phyloP scores from a whole-genome alignment of 2,329 filamentous ascomycete species.

The Clarireedia monteithiana region DNA sequence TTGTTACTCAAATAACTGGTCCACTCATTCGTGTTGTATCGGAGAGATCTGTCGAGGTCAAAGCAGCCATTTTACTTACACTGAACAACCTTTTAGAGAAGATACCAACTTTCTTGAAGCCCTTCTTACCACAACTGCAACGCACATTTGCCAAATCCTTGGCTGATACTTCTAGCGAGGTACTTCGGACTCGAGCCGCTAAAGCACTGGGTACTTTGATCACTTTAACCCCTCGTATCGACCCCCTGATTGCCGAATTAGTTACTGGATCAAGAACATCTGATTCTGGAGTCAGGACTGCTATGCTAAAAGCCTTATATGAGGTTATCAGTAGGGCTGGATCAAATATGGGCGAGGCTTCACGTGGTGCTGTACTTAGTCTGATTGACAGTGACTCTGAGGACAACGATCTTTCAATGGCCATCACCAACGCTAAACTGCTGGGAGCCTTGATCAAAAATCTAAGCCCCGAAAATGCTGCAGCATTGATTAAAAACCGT shows the following conservation, averaged over 20 bases:
- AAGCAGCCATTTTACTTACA: constrained; percentile 86
- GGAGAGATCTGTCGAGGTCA: constrained; percentile 91
- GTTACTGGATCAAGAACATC: constrained; percentile 91
- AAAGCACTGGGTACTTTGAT: constrained; percentile 93
- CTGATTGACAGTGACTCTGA: constrained; percentile 82
- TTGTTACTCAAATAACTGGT: constrained; percentile 95
- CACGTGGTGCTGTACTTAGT: constrained; percentile 74
- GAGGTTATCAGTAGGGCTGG: constrained; percentile 95
- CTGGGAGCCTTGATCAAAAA: constrained; percentile 86
- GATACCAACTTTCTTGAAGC: constrained; percentile 90
- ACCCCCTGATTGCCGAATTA: constrained; percentile 85
- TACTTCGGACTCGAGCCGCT: constrained; percentile 78
- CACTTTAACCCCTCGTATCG: constrained; percentile 88
- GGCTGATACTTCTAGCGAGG: constrained; percentile 85
- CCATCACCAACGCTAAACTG: constrained; percentile 83
- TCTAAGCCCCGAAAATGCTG: constrained; percentile 64
- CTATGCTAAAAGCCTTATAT: constrained; percentile 94
- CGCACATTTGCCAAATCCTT: constrained; percentile 94
- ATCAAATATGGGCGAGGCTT: constrained; percentile 87
- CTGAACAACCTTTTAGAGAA: constrained; percentile 94
- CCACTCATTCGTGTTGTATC: constrained; percentile 96
- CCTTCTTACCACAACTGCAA: constrained; percentile 93
- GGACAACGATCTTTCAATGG: constrained; percentile 68
- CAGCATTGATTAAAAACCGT: constrained; percentile 54
- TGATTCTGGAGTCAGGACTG: constrained; percentile 80